A percentile compares a stretch with the other conserved stretches of the same genome.
Evolutionary conservation across 306 rosid genomes (phyloP).

Genomic region (Mimosa bimucronata): DNA sequence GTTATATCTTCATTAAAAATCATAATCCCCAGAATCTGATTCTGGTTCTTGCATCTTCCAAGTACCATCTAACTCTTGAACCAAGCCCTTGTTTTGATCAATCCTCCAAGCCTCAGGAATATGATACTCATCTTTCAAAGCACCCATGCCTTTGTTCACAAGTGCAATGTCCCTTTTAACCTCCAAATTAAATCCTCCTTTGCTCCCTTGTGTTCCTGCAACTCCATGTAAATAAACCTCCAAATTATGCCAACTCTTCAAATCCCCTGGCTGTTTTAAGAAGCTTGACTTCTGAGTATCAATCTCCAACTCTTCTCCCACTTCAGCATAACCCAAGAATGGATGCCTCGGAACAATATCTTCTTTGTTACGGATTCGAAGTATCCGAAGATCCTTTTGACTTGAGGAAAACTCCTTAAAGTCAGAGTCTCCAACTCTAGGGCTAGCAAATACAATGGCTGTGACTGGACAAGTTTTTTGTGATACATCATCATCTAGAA

Average conservation of each 20-base stretch:
- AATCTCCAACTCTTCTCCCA: slow-evolving; percentile 35
- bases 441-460: no score
- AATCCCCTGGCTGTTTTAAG: no score
- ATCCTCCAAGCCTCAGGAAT: slow-evolving; percentile 59
- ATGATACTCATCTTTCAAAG: slow-evolving; percentile 6
- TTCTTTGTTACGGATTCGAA: background rate
- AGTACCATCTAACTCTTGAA: slow-evolving; percentile 60
- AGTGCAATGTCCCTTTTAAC: no score
- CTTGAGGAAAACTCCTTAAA: background rate
- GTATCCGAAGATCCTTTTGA: background rate
- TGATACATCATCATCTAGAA: no score
- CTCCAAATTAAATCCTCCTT: no score
- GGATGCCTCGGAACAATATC: slow-evolving; percentile 3
- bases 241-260: no score
- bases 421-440: no score
- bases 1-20: background rate
- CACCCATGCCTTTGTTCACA: no score
- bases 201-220: no score
- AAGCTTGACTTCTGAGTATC: slow-evolving; percentile 12
- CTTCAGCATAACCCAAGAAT: background rate
- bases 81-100: slow-evolving; percentile 60
- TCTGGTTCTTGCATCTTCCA: slow-evolving; percentile 58
- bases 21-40: background rate
- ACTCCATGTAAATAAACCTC: no score
- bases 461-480: background rate